Conservation (phyloP, 306 rosid species). For the Cicer bijugum region DNA sequence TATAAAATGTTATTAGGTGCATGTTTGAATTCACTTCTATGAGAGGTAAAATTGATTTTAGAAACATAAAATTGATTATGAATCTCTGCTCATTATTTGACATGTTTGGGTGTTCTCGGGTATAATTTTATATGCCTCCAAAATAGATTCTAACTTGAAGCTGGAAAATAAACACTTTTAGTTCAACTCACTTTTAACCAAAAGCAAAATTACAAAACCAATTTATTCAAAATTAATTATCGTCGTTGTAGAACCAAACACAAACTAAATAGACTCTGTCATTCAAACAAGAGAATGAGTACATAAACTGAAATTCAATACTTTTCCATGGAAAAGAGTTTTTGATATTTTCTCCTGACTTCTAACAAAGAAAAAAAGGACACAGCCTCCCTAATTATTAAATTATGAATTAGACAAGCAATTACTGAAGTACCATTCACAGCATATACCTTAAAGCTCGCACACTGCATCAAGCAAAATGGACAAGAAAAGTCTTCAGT, state of each 20-base stretch:
- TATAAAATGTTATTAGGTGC: neutral
- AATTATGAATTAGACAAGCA: slow-evolving; percentile 23
- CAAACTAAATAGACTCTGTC: slow-evolving; percentile 5
- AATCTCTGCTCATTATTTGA: neutral
- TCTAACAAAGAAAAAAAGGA: slow-evolving; percentile 37
- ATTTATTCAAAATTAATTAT: neutral
- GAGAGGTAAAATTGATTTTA: neutral
- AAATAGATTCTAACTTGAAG: slow-evolving; percentile 1
- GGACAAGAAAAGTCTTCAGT: slow-evolving; percentile 93
- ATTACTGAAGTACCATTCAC: slow-evolving; percentile 31
- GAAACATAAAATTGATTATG: neutral
- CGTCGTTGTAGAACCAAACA: neutral
- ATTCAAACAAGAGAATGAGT: slow-evolving; percentile 15
- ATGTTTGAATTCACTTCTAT: neutral
- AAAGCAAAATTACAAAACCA: neutral
- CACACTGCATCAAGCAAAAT: slow-evolving; percentile 91
- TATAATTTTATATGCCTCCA: neutral
- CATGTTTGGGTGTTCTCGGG: neutral
- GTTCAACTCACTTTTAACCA: slow-evolving; percentile 1
- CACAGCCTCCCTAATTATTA: slow-evolving; percentile 32
- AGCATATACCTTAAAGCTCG: slow-evolving; percentile 80
- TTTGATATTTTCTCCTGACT: slow-evolving; percentile 12
- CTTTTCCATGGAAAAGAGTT: slow-evolving; percentile 3
- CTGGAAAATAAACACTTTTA: neutral
- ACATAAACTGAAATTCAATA: slow-evolving; percentile 27